These are phyloP conservation scores for Fusarium sp. DNA, from an alignment of 2,329 filamentous ascomycete genomes.

Conservation along the genomic window DNA sequence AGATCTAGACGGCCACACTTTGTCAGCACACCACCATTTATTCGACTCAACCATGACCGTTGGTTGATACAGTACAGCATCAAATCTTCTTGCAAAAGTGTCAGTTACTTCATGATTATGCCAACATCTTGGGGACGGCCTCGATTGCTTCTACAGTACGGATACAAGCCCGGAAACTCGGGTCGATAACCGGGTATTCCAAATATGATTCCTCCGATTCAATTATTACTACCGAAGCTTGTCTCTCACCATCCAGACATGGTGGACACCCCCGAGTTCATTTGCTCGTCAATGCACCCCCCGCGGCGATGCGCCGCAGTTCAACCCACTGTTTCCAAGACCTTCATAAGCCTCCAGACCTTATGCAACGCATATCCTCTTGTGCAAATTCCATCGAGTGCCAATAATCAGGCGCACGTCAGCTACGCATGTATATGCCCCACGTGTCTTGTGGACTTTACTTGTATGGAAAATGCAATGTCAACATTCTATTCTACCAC, in stretches of 20 bases:
- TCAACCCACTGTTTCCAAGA: background rate
- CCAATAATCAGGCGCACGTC: conserved; percentile 19
- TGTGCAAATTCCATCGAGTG: background rate
- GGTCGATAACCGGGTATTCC: background rate
- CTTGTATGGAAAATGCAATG: conserved; percentile 9
- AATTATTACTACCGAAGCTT: background rate
- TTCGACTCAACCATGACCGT: conserved; percentile 15
- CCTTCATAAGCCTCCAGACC: conserved; percentile 18
- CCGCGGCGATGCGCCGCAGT: background rate
- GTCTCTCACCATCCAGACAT: conserved; percentile 1
- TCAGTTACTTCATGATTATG: background rate
- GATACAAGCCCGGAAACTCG: background rate
- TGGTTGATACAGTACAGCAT: background rate
- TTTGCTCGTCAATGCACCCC: conserved; percentile 38
- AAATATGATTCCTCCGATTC: background rate
- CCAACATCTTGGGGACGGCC: background rate
- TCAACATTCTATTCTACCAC: conserved; percentile 13
- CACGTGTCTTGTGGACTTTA: conserved; percentile 29
- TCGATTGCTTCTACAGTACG: background rate
- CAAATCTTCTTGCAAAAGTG: background rate
- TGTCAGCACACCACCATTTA: conserved; percentile 20
- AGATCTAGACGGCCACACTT: conserved; percentile 33
- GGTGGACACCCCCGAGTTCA: conserved; percentile 31
- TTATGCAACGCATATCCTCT: conserved; percentile 18
- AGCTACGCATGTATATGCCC: conserved; percentile 17